Evolutionary conservation across 805 yeast genomes (phyloP).

Genomic region (Starmerella cellae): DNA sequence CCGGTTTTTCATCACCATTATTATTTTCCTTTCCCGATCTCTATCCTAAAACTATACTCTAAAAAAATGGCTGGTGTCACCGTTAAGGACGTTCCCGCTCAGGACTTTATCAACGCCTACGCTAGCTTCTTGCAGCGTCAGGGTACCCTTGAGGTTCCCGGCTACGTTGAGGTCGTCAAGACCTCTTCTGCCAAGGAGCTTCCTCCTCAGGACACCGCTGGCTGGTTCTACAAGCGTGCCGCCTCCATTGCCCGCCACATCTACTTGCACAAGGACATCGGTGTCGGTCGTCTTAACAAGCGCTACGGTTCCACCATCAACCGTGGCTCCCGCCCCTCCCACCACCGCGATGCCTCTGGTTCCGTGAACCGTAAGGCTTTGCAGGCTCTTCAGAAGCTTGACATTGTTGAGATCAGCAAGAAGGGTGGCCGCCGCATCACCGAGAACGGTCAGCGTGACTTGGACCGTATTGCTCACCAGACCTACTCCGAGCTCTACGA

Average conservation of each 20-base stretch:
- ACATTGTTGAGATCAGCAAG: conserved; percentile 89
- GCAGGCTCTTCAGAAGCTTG: conserved; percentile 96
- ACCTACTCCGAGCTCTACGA: conserved; percentile 82
- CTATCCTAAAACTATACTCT: not conserved
- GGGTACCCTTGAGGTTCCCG: conserved; percentile 99
- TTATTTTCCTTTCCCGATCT: not conserved
- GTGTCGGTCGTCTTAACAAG: conserved; percentile 98
- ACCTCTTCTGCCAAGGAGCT: conserved; percentile 97
- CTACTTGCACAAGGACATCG: conserved; percentile 98
- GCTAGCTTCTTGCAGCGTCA: conserved; percentile 99
- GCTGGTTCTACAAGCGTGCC: conserved; percentile 99
- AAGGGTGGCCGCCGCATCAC: conserved; percentile 99
- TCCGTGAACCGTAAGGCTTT: conserved; percentile 97
- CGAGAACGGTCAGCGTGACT: conserved; percentile 99
- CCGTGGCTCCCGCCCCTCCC: conserved; percentile 98
- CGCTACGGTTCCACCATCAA: conserved; percentile 97
- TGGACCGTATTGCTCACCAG: conserved; percentile 99
- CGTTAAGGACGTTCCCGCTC: conserved; percentile 99
- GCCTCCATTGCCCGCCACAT: conserved; percentile 99
- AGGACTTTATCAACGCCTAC: conserved; percentile 98
- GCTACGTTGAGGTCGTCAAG: conserved; percentile 99
- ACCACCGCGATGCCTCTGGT: conserved; percentile 98
- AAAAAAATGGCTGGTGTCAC: conserved; percentile 25
- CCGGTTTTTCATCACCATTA: not conserved
- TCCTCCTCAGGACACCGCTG: conserved; percentile 99